Evolutionary conservation across 106 monocot genomes (phyloP).

Genomic region (Phalaenopsis equestris): DNA sequence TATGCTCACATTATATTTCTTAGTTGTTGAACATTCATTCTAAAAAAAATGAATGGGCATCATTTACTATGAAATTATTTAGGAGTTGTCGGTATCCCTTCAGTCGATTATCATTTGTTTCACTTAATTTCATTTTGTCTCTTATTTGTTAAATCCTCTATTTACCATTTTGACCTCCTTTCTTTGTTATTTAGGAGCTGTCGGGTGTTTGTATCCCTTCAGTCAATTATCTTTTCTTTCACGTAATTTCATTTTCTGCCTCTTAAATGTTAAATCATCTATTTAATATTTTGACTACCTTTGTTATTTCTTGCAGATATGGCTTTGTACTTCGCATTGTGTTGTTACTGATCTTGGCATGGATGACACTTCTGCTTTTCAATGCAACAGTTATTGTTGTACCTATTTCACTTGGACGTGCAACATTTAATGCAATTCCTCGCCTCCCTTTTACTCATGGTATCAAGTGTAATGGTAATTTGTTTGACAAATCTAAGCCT

Average conservation of each 20-base stretch:
- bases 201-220: neutral
- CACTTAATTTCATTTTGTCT: neutral
- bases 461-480: conserved; percentile 94
- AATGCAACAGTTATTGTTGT: conserved; percentile 77
- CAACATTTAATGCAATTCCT: conserved; percentile 79
- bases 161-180: neutral
- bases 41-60: too few species aligned
- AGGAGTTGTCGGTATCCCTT: too few species aligned
- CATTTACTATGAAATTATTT: too few species aligned
- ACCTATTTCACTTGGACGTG: conserved; percentile 80
- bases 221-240: neutral
- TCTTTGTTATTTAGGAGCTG: neutral
- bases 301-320: conserved; percentile 46
- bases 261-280: neutral
- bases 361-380: conserved; percentile 90
- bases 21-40: too few species aligned
- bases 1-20: too few species aligned
- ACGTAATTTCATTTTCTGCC: neutral
- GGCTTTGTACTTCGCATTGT: conserved; percentile 88
- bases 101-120: neutral
- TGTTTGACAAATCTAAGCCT: too few species aligned
- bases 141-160: neutral
- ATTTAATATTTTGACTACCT: neutral
- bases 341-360: conserved; percentile 73
- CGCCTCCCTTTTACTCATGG: conserved; percentile 92